A percentile compares a stretch with the other conserved stretches of the same genome.
Evolutionary conservation across 176 grass and related monocot genomes (phyloP).

Genomic region (Oryza meridionalis): DNA sequence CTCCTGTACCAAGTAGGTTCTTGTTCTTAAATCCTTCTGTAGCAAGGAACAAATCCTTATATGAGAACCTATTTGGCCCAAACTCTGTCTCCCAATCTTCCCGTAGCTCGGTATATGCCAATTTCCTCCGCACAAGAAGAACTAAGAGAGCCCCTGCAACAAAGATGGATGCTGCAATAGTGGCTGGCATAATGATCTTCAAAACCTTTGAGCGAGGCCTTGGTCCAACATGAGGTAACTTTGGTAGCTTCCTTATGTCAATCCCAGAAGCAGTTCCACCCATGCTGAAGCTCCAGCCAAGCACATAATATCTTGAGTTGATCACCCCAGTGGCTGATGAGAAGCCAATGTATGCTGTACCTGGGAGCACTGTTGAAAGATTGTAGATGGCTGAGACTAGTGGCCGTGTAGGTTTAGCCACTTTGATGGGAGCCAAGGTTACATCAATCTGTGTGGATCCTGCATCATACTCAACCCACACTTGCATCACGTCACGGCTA

Average conservation of each 20-base stretch:
- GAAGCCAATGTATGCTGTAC: conserved; percentile 35
- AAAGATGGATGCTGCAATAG: background rate
- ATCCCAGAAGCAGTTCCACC: conserved; percentile 32
- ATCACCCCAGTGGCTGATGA: conserved; percentile 20
- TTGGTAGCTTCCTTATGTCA: conserved; percentile 41
- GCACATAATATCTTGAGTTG: conserved; percentile 44
- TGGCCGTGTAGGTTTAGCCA: conserved; percentile 23
- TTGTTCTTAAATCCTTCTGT: conserved; percentile 32
- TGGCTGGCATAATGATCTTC: background rate
- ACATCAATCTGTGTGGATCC: background rate
- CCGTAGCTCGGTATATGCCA: background rate
- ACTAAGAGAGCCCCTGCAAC: background rate
- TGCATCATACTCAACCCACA: conserved; percentile 46
- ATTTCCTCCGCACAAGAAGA: background rate
- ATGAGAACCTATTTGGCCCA: conserved; percentile 17
- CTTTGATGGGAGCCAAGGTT: conserved; percentile 35
- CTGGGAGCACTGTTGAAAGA: conserved; percentile 38
- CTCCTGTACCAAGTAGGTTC: conserved; percentile 35
- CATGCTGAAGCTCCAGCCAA: conserved; percentile 77
- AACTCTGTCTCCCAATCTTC: conserved; percentile 43
- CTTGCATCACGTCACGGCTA: conserved; percentile 34
- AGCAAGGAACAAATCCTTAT: conserved; percentile 38
- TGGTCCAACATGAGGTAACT: conserved; percentile 24
- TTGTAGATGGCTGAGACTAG: conserved; percentile 3
- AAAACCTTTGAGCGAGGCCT: conserved; percentile 5